A percentile compares a stretch with the other conserved stretches of the same genome.
These are phyloP conservation scores for Manihot esculenta DNA, from an alignment of 441 rosid species.

Conservation along the genomic window DNA sequence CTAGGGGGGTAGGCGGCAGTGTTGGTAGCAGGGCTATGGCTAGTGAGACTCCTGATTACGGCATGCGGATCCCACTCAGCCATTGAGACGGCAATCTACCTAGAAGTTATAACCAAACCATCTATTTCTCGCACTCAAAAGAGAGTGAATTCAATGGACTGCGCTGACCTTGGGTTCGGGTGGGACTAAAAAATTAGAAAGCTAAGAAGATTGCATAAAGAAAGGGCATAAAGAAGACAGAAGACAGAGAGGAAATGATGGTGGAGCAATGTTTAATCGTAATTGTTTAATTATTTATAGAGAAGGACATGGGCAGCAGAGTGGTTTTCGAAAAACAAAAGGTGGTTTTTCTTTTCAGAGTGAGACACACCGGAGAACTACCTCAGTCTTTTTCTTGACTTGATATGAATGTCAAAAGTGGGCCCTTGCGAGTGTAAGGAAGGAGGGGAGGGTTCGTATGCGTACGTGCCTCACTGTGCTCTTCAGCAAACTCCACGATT, in stretches of 20 bases:
- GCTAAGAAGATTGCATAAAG: background rate
- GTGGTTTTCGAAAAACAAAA: too few species aligned
- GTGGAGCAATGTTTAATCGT: constrained; percentile 49
- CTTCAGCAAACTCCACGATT: constrained; percentile 17
- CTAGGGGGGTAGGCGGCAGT: background rate
- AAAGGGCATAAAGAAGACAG: constrained; percentile 16
- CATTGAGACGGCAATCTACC: constrained; percentile 30
- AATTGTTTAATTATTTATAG: constrained; percentile 40
- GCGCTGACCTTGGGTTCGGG: constrained; percentile 68
- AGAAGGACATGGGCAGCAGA: background rate
- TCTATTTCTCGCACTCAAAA: too few species aligned
- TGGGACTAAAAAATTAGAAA: background rate
- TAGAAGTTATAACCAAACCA: background rate
- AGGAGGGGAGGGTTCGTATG: constrained; percentile 12
- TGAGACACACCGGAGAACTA: background rate
- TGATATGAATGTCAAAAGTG: constrained; percentile 41
- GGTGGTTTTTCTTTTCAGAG: background rate
- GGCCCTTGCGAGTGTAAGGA: background rate
- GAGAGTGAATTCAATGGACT: too few species aligned
- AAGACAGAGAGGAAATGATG: constrained; percentile 24
- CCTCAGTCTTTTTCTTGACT: constrained; percentile 49
- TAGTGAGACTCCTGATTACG: constrained; percentile 49
- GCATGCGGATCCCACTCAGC: constrained; percentile 73
- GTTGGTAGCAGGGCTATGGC: constrained; percentile 18
- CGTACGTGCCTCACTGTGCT: constrained; percentile 11